Percentiles rank a stretch among this genome's conserved stretches.
Conservation (phyloP, 306 rosid species). For the Clitoria ternatea region DNA sequence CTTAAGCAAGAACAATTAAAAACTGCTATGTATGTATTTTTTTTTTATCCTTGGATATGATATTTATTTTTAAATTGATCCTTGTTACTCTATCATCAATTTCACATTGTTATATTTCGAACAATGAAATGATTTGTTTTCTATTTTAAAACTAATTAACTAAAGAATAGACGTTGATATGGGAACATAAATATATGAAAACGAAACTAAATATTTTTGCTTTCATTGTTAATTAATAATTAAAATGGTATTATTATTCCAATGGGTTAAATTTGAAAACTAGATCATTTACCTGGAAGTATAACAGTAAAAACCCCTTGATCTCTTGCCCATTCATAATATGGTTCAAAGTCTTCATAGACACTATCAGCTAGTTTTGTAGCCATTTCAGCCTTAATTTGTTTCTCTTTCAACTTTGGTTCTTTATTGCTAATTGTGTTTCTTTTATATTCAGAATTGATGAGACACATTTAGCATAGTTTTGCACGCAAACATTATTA, state of each 20-base stretch:
- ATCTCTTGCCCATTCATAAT: slow-evolving; percentile 36
- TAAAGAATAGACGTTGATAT: no score
- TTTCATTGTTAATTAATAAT: background rate
- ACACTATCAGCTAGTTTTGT: slow-evolving; percentile 15
- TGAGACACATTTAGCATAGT: background rate
- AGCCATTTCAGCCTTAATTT: background rate
- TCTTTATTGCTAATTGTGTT: background rate
- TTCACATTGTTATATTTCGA: no score
- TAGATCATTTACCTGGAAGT: slow-evolving; percentile 44
- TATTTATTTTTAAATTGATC: no score
- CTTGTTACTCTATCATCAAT: no score
- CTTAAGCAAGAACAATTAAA: no score
- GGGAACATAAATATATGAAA: background rate
- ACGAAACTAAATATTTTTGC: background rate
- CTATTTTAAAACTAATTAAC: no score
- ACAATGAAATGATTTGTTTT: no score
- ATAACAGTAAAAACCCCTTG: slow-evolving; percentile 29
- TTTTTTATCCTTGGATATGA: no score
- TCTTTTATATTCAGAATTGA: slow-evolving; percentile 23
- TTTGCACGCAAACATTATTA: slow-evolving; percentile 19
- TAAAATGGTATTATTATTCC: background rate
- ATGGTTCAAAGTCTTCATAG: slow-evolving; percentile 51
- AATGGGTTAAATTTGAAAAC: background rate
- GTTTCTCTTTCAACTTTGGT: background rate
- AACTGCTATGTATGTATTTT: no score